Evolutionary conservation across 2,329 filamentous ascomycete species (phyloP).

Genomic region (Cadophora luteo-olivacea): DNA sequence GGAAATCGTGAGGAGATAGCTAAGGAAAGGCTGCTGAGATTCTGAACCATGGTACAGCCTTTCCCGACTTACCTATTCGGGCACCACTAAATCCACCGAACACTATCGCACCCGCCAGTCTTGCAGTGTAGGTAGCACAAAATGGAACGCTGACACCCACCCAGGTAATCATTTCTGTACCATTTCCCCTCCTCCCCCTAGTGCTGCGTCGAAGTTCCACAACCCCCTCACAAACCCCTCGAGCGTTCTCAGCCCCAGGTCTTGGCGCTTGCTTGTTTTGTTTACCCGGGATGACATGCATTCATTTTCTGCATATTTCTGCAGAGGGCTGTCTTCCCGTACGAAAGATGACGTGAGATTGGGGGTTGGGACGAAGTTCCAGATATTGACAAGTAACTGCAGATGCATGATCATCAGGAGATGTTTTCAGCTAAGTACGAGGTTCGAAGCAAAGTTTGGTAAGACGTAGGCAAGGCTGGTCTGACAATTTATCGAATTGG

Average conservation of each 20-base stretch:
- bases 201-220: not conserved
- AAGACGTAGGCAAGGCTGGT: not conserved
- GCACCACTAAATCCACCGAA: not conserved
- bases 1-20: not conserved
- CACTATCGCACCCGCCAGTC: not conserved
- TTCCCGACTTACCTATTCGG: too few relatives aligned
- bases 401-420: not conserved
- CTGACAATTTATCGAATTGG: not conserved
- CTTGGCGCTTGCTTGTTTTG: not conserved
- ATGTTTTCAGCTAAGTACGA: not conserved
- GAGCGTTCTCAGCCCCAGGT: not conserved
- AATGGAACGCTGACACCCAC: constrained; percentile 1
- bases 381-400: not conserved
- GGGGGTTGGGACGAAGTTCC: not conserved
- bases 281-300: not conserved
- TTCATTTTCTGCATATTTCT: not conserved
- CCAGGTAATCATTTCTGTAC: not conserved
- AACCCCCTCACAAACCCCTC: not conserved
- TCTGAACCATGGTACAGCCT: not conserved
- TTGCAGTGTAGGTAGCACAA: not conserved
- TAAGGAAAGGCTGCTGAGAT: too few relatives aligned
- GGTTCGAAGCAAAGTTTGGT: not conserved
- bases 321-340: not conserved
- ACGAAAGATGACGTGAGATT: not conserved
- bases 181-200: not conserved